Evolutionary conservation across 1,284 basidiomycete species (phyloP).

Genomic region (Trichosporon inkin): DNA sequence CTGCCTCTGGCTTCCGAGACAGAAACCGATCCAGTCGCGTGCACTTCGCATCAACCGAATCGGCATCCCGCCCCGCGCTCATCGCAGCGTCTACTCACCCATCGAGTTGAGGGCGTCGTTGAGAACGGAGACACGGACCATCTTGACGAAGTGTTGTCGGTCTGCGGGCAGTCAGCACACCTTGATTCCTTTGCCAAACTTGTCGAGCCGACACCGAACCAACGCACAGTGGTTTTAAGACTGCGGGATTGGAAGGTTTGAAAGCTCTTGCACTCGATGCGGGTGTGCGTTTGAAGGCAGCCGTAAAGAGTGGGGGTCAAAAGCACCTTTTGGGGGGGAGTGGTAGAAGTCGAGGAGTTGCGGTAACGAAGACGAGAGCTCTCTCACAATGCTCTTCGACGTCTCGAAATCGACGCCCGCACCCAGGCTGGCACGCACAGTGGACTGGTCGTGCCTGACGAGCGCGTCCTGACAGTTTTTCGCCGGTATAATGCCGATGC

Average conservation of each 20-base stretch:
- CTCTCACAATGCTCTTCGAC: neutral
- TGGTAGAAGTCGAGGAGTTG: neutral
- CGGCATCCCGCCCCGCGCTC: neutral
- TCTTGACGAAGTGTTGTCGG: conserved; percentile 31
- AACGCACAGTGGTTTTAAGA: conserved; percentile 9
- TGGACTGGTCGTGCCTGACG: neutral
- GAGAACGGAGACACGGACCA: conserved; percentile 52
- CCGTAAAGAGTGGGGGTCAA: conserved; percentile 41
- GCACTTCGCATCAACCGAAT: neutral
- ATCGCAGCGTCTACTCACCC: neutral
- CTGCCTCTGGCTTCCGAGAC: neutral
- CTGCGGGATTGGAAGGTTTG: conserved; percentile 21
- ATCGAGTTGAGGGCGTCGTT: conserved; percentile 76
- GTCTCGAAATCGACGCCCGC: neutral
- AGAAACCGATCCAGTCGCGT: neutral
- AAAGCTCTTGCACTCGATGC: conserved; percentile 48
- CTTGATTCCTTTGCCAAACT: neutral
- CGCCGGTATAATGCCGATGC: neutral
- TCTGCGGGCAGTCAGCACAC: neutral
- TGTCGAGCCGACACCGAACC: conserved; percentile 8
- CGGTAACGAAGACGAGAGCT: neutral
- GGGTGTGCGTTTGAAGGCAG: conserved; percentile 45
- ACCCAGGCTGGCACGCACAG: neutral
- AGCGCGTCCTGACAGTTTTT: neutral
- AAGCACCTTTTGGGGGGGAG: conserved; percentile 20